Evolutionary conservation across 768 basidiomycete species (phyloP), one percentile per base, ranked within the genome.

Genomic region (Tylopilus rubrobrunneus): DNA sequence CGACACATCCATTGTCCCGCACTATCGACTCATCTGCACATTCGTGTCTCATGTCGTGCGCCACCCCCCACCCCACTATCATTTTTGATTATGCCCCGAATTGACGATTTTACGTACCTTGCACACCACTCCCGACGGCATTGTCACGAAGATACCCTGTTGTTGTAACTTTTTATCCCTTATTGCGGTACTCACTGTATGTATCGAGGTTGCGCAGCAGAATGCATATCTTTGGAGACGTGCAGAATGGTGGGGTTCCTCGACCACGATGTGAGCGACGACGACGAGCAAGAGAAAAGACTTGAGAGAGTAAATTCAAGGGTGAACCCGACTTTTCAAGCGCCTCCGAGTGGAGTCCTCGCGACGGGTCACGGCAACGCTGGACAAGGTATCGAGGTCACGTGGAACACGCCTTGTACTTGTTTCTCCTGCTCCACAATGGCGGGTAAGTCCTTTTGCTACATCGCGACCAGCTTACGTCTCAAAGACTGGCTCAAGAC

Each of bases 121-220:
- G 6, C 53, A 46, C 51, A 49, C 49, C 59, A 37, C 49, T 27
- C 50, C 43, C 49, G n/a, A 11, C 42, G 51, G 60, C 68, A 68
- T 60, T 54, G 62, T 67, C 67, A 70, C 64, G 67, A 62, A 67
- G 66, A 68, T 68, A 68, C 67, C 69, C 67, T 62, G 69, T 68
- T 70, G 67, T 62, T 53, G 68, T 70, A 54, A 60, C 64, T 60
- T 52, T 56, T 62, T 63, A 55, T 57, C 56, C 21, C 23, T 67
- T 59, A 59, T 63, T 63, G 42, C 59, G 63, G 53, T 70, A 60
- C 60, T 51, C 45, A 48, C 52, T 40, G 31, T 64, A 62, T 45
- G 58, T 70, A 68, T 57, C 56, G 55, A 60, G 51, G 69, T 67
- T 68, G 69, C 67, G 64, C 69, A 70, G 67, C 69, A 69, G 64